Conservation (phyloP, 129 eudicot species). For the Flaveria trinervia region DNA sequence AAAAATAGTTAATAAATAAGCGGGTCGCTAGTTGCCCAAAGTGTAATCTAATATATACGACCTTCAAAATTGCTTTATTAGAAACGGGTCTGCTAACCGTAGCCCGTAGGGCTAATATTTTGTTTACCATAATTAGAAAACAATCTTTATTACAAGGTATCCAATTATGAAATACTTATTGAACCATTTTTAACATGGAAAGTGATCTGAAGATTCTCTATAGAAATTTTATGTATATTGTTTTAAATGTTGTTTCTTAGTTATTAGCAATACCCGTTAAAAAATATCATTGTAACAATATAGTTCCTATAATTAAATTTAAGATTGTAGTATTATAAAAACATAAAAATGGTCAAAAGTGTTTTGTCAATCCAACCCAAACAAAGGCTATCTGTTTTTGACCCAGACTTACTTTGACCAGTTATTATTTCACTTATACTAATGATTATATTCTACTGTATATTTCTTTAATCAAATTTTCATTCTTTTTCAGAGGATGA, state of each 20-base stretch:
- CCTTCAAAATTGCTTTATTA: background rate
- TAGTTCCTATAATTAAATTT: background rate
- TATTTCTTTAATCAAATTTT: background rate
- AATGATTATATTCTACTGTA: conserved; percentile 3
- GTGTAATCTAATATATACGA: background rate
- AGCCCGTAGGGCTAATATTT: background rate
- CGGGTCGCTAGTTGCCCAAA: background rate
- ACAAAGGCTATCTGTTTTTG: background rate
- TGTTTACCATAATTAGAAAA: background rate
- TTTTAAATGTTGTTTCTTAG: background rate
- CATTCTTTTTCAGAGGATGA: conserved; percentile 50
- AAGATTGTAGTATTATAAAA: background rate
- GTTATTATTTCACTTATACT: background rate
- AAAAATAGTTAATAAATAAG: background rate
- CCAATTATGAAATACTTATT: background rate
- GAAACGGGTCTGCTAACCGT: background rate
- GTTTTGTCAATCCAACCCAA: background rate
- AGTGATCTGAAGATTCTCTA: background rate
- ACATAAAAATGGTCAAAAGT: background rate
- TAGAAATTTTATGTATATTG: background rate
- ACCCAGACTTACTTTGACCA: background rate
- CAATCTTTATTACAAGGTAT: background rate
- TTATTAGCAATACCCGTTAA: background rate
- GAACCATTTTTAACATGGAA: background rate
- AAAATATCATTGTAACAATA: no score